A percentile compares a stretch with the other conserved stretches of the same genome.
These are phyloP conservation scores for Phialocephala sp. DNA, from an alignment of 2,329 filamentous ascomycete genomes.

Conservation along the genomic window DNA sequence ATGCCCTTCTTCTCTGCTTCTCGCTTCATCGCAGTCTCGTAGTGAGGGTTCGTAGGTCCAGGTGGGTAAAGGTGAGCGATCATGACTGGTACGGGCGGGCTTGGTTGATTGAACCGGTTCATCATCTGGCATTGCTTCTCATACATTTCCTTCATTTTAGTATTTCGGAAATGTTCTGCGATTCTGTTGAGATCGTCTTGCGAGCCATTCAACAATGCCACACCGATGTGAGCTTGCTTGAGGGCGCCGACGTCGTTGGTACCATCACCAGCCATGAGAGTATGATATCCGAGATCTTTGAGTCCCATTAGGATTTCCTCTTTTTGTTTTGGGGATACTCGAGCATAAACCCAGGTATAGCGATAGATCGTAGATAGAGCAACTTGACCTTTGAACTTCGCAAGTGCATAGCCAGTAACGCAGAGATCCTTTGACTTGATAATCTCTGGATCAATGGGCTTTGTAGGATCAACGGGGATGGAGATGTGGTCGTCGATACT, in stretches of 20 bases:
- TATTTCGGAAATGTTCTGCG: conserved; percentile 89
- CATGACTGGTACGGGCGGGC: conserved; percentile 87
- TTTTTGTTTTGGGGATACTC: conserved; percentile 98
- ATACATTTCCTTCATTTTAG: conserved; percentile 98
- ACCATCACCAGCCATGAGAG: conserved; percentile 97
- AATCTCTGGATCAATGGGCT: conserved; percentile 81
- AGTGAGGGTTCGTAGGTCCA: conserved; percentile 90
- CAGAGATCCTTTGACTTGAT: conserved; percentile 89
- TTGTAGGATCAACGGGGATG: conserved; percentile 83
- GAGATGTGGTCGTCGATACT: conserved; percentile 89
- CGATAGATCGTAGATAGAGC: conserved; percentile 80
- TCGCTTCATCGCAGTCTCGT: conserved; percentile 86
- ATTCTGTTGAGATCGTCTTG: conserved; percentile 90
- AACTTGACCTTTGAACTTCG: conserved; percentile 83
- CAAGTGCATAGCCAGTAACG: conserved; percentile 90
- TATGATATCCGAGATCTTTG: conserved; percentile 97
- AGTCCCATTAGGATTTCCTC: conserved; percentile 97
- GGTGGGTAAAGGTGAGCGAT: conserved; percentile 96
- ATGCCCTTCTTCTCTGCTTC: conserved; percentile 82
- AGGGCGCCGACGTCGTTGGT: conserved; percentile 98
- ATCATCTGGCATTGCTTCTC: conserved; percentile 94
- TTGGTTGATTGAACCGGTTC: conserved; percentile 91
- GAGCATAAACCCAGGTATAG: conserved; percentile 96
- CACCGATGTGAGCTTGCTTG: conserved; percentile 97
- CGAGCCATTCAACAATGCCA: conserved; percentile 93